Percentiles rank a stretch among this genome's conserved stretches.
Conservation (phyloP, 257 asterid genomes). For the Nicotiana tabacum region DNA sequence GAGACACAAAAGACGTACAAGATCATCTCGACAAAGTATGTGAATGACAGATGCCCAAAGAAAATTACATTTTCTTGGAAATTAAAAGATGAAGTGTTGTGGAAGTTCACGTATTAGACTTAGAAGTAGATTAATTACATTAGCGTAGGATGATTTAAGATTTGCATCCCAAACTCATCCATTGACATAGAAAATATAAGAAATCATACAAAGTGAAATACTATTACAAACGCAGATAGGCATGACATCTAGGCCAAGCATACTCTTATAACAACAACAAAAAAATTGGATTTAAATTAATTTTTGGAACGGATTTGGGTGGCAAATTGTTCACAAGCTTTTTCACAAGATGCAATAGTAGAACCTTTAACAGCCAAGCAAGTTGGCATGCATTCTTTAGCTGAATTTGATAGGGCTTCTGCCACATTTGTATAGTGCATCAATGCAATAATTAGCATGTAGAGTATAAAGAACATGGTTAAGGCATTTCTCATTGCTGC, state of each 20-base stretch:
- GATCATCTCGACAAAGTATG: neutral
- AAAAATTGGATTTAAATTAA: neutral
- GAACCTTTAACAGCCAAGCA: slow-evolving; percentile 19
- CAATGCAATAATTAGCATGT: neutral
- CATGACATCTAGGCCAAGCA: neutral
- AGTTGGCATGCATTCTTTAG: slow-evolving; percentile 29
- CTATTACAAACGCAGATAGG: no score
- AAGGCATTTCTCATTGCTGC: slow-evolving; percentile 2
- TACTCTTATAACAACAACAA: neutral
- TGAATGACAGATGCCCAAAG: neutral
- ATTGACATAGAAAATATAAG: neutral
- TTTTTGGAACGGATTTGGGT: neutral
- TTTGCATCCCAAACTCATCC: neutral
- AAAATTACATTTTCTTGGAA: no score
- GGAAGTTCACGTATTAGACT: neutral
- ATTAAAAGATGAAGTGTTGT: neutral
- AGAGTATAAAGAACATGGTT: neutral
- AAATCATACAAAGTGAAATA: neutral
- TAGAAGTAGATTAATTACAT: no score
- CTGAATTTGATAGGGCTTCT: slow-evolving; percentile 11
- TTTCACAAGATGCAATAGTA: neutral
- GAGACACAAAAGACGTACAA: no score
- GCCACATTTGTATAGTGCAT: neutral
- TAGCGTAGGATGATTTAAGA: neutral
- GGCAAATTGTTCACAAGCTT: slow-evolving; percentile 17